Percentiles rank a stretch among this genome's conserved stretches.
Conservation (phyloP, 495 filamentous ascomycete species). For the Choiromyces venosus region DNA sequence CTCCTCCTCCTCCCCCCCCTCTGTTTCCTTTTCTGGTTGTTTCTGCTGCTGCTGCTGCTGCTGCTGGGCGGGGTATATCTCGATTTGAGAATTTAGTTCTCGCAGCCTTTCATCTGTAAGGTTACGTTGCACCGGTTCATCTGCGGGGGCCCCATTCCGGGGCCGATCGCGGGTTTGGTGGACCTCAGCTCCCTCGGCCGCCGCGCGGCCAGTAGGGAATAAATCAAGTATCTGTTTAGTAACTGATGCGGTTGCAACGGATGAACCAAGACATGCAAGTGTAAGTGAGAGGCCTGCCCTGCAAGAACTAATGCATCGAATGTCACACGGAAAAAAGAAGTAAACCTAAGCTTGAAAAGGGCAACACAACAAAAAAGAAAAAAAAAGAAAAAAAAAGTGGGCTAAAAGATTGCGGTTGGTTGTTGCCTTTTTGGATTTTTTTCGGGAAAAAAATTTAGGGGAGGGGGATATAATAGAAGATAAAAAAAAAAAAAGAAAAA, state of each 20-base stretch:
- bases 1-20: too few species aligned
- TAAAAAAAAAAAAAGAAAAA: neutral
- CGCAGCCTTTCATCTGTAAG: constrained; percentile 21
- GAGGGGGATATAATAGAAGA: neutral
- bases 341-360: constrained; percentile 12
- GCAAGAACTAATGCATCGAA: constrained; percentile 8
- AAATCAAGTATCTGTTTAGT: constrained; percentile 46
- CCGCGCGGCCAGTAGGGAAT: constrained; percentile 45
- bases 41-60: constrained; percentile 32
- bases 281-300: neutral
- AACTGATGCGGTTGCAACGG: constrained; percentile 18
- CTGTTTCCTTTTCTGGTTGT: constrained; percentile 10
- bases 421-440: neutral
- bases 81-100: constrained; percentile 40
- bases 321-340: constrained; percentile 6
- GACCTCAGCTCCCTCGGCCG: constrained; percentile 7
- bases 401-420: neutral
- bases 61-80: constrained; percentile 35
- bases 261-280: neutral
- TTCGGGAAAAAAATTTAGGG: neutral
- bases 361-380: neutral
- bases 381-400: neutral
- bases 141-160: constrained; percentile 8
- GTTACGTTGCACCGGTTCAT: constrained; percentile 18
- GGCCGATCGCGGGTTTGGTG: constrained; percentile 9